A percentile compares a stretch with the other conserved stretches of the same genome.
These are phyloP conservation scores for Elsinoe ampelina DNA, from an alignment of 2,329 filamentous ascomycete genomes.

Conservation along the genomic window DNA sequence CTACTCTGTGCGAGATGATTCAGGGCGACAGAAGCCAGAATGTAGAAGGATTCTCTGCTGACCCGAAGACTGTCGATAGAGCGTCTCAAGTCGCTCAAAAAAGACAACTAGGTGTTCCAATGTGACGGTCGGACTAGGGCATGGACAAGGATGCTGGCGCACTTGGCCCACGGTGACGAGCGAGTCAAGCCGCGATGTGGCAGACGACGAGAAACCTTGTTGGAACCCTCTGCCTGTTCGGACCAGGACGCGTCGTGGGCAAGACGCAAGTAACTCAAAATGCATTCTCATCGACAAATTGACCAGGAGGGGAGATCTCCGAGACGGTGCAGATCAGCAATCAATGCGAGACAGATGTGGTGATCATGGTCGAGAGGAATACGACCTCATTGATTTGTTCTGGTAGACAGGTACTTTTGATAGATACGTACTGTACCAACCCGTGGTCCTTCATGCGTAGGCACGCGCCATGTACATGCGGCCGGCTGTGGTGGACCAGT, in stretches of 20 bases:
- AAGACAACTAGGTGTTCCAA: background rate
- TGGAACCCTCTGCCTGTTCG: slow-evolving; percentile 5
- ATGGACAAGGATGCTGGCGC: slow-evolving; percentile 5
- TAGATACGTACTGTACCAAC: background rate
- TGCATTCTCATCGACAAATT: background rate
- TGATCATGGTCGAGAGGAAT: background rate
- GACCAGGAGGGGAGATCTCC: background rate
- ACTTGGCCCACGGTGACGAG: background rate
- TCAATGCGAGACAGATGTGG: background rate
- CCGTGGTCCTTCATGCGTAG: background rate
- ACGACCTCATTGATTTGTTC: background rate
- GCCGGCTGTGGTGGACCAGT: too few species aligned
- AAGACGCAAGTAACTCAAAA: too few species aligned
- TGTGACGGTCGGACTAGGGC: slow-evolving; percentile 5
- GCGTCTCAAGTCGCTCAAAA: background rate
- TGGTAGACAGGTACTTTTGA: too few species aligned
- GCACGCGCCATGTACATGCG: background rate
- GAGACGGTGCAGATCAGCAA: background rate
- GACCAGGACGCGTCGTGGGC: background rate
- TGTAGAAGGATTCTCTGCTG: too few species aligned
- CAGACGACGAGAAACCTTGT: background rate
- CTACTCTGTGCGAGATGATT: too few species aligned
- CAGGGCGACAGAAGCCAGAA: too few species aligned
- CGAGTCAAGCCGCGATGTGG: background rate
- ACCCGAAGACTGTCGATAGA: background rate